Percentiles rank a stretch among this genome's conserved stretches.
Evolutionary conservation across 306 rosid genomes (phyloP).

Genomic region (Myrica gale): DNA sequence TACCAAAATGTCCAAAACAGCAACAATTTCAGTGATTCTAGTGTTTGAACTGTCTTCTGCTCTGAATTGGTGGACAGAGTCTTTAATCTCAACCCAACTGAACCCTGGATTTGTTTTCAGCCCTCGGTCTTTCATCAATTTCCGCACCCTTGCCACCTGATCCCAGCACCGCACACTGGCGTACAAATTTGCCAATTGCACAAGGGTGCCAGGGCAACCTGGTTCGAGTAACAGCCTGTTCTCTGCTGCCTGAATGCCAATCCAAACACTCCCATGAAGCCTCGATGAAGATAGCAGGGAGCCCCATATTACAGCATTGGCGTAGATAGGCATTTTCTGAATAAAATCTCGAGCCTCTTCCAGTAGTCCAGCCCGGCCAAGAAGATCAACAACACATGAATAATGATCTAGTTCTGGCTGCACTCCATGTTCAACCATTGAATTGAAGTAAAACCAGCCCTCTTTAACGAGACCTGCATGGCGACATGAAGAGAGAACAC

Average conservation of each 20-base stretch:
- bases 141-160: constrained; percentile 51
- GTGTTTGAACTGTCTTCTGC: constrained; percentile 60
- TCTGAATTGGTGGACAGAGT: constrained; percentile 54
- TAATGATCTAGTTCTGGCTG: constrained; percentile 73
- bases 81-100: constrained; percentile 76
- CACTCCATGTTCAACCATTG: constrained; percentile 58
- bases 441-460: constrained; percentile 61
- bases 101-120: constrained; percentile 63
- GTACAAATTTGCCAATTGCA: constrained; percentile 67
- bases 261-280: constrained; percentile 63
- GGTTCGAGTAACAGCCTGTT: constrained; percentile 62
- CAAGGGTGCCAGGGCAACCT: constrained; percentile 61
- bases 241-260: constrained; percentile 76
- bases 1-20: constrained; percentile 46
- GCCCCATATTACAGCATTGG: constrained; percentile 86
- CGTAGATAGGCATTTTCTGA: constrained; percentile 59
- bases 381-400: constrained; percentile 73
- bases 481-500: constrained; percentile 70
- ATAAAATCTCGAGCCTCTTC: constrained; percentile 63
- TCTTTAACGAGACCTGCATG: constrained; percentile 71
- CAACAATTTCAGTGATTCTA: constrained; percentile 43
- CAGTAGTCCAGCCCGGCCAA: constrained; percentile 79
- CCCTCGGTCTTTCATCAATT: constrained; percentile 68
- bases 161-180: constrained; percentile 69
- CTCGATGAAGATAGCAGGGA: constrained; percentile 73